These are phyloP conservation scores for Mucor piriformis DNA, from an alignment of 371 early-diverging fungal genomes.

Conservation along the genomic window DNA sequence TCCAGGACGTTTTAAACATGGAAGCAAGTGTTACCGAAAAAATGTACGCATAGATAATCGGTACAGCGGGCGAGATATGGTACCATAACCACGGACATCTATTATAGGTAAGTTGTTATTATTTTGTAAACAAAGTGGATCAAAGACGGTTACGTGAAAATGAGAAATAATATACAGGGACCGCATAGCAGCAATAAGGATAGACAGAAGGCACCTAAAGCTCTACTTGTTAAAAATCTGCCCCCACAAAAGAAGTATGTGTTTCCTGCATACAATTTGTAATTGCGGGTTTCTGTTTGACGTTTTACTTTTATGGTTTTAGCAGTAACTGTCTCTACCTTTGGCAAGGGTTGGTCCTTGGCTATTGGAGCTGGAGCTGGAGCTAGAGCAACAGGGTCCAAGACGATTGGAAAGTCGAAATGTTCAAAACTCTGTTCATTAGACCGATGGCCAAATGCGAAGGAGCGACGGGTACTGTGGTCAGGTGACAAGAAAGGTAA, in stretches of 20 bases:
- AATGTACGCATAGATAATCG: slow-evolving; percentile 74
- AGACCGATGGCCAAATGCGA: too few relatives aligned
- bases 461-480: neutral
- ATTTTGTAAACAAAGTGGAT: neutral
- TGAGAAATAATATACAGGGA: slow-evolving; percentile 70
- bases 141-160: slow-evolving; percentile 58
- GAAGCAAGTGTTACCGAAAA: slow-evolving; percentile 67
- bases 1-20: slow-evolving; percentile 84
- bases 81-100: slow-evolving; percentile 75
- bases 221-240: slow-evolving; percentile 71
- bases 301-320: slow-evolving; percentile 2
- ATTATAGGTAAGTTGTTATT: neutral
- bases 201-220: slow-evolving; percentile 67
- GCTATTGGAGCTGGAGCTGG: neutral
- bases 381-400: neutral
- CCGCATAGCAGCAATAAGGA: slow-evolving; percentile 66
- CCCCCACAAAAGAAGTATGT: slow-evolving; percentile 70
- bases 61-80: slow-evolving; percentile 63
- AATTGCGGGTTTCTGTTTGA: slow-evolving; percentile 23
- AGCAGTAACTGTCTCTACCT: neutral
- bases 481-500: neutral
- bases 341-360: neutral
- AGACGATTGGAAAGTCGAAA: neutral
- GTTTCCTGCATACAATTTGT: slow-evolving; percentile 46
- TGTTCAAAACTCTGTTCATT: slow-evolving; percentile 7